These are phyloP conservation scores for Pseudopyrenochaeta lycopersici DNA, from an alignment of 2,329 filamentous ascomycete species.

Conservation along the genomic window DNA sequence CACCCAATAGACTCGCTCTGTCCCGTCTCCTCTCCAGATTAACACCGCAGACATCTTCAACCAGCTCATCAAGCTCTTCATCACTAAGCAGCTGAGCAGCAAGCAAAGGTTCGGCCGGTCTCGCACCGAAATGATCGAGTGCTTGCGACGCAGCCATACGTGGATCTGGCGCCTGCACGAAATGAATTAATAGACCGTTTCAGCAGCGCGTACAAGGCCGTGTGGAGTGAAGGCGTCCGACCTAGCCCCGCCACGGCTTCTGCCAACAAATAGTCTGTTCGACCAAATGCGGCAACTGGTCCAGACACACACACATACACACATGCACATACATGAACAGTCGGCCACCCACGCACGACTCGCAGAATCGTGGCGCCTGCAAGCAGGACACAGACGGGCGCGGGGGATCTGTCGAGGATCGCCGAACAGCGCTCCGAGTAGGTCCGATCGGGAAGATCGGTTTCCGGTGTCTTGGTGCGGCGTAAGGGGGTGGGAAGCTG, in stretches of 20 bases:
- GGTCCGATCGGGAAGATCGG: not conserved
- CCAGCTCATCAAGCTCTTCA: constrained; percentile 24
- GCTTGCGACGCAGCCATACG: not conserved
- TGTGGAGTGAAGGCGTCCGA: not conserved
- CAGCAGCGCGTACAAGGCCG: too few species aligned
- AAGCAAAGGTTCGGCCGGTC: constrained; percentile 25
- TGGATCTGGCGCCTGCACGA: not conserved
- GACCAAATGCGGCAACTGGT: not conserved
- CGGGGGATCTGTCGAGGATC: not conserved
- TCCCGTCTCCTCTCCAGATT: not conserved
- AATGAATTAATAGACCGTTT: not conserved
- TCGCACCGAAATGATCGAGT: not conserved
- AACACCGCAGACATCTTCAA: constrained; percentile 9
- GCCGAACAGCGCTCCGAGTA: not conserved
- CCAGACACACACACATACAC: too few species aligned
- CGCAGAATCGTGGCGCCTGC: not conserved
- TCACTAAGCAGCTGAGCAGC: constrained; percentile 23
- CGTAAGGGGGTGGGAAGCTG: not conserved
- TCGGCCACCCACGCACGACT: not conserved
- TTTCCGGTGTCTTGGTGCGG: not conserved
- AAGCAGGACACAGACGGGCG: not conserved
- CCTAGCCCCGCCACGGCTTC: not conserved
- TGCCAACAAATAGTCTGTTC: too few species aligned
- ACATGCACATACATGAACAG: too few species aligned
- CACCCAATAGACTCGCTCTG: constrained; percentile 19